Percentiles rank a stretch among this genome's conserved stretches.
Conservation (phyloP, 1,284 basidiomycete genomes). For the Cutaneotrichosporon dermatis region DNA sequence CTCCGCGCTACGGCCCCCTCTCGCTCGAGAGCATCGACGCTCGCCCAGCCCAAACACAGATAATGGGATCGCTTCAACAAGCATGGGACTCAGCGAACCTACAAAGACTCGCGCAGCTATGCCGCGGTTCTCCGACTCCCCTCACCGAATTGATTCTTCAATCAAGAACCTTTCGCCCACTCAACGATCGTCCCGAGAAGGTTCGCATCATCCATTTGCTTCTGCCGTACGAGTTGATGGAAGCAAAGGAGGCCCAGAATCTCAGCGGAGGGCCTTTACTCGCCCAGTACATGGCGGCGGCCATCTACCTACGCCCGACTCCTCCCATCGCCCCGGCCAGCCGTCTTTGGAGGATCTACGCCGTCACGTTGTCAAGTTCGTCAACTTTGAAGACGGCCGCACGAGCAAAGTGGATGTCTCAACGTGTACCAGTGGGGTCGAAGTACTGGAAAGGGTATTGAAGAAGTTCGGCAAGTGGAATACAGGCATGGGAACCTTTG, state of each 20-base stretch:
- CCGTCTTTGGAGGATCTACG: conserved; percentile 69
- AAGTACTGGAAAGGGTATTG: conserved; percentile 78
- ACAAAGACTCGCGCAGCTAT: background rate
- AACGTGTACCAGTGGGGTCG: conserved; percentile 70
- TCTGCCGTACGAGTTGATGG: conserved; percentile 7
- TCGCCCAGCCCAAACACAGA: conserved; percentile 34
- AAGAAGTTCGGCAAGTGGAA: conserved; percentile 76
- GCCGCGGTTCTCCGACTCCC: background rate
- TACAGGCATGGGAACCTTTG: conserved; percentile 28
- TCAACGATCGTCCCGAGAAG: background rate
- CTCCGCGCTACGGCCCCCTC: conserved; percentile 27
- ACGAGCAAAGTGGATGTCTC: conserved; percentile 73
- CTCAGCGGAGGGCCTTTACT: background rate
- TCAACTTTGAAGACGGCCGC: conserved; percentile 68
- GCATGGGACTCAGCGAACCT: background rate
- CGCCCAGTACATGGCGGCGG: background rate
- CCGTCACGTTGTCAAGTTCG: conserved; percentile 78
- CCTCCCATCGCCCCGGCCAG: background rate
- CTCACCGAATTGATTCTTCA: background rate
- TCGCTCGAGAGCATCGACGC: conserved; percentile 26
- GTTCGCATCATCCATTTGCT: conserved; percentile 34
- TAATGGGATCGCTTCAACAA: background rate
- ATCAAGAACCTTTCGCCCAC: background rate
- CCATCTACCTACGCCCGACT: background rate
- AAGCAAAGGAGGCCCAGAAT: background rate